phyloP scores from a whole-genome alignment of 768 basidiomycete species.

The Leccinum boreale region DNA sequence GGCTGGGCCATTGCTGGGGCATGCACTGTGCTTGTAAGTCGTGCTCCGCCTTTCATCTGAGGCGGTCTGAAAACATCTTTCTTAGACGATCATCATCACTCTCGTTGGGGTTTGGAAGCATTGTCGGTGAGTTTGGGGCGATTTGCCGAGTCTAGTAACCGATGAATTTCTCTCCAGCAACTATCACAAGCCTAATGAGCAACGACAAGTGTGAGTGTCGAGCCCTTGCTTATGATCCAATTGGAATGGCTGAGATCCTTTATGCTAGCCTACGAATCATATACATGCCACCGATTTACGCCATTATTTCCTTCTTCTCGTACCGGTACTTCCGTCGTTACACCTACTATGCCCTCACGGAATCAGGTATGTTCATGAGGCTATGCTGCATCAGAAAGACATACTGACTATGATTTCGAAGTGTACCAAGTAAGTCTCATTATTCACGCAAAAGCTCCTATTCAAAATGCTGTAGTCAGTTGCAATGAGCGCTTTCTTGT shows the following conservation, averaged over 20 bases:
- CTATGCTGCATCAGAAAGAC: conserved; percentile 17
- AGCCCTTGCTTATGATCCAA: not conserved
- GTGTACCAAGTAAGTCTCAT: conserved; percentile 59
- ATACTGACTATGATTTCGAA: conserved; percentile 29
- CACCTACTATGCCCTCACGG: conserved; percentile 55
- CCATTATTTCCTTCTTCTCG: conserved; percentile 80
- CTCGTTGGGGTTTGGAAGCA: conserved; percentile 53
- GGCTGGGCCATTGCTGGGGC: conserved; percentile 73
- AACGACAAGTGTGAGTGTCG: conserved; percentile 70
- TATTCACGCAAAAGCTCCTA: conserved; percentile 2
- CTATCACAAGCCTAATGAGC: conserved; percentile 68
- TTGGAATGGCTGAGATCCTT: not conserved
- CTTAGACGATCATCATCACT: conserved; percentile 61
- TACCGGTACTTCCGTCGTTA: conserved; percentile 82
- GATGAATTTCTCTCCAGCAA: conserved; percentile 40
- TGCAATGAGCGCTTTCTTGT: conserved; percentile 86
- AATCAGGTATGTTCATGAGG: conserved; percentile 40
- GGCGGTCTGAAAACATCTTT: not conserved
- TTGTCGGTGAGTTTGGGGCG: conserved; percentile 49
- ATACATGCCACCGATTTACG: conserved; percentile 82
- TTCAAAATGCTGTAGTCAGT: conserved; percentile 51
- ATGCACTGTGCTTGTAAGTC: conserved; percentile 52
- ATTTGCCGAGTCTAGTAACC: not conserved
- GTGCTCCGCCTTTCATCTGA: not conserved
- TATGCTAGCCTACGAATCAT: conserved; percentile 63